Evolutionary conservation across 2,329 filamentous ascomycete species (phyloP), one percentile per base, ranked within the genome.

Genomic region (Cladosporium sp.): DNA sequence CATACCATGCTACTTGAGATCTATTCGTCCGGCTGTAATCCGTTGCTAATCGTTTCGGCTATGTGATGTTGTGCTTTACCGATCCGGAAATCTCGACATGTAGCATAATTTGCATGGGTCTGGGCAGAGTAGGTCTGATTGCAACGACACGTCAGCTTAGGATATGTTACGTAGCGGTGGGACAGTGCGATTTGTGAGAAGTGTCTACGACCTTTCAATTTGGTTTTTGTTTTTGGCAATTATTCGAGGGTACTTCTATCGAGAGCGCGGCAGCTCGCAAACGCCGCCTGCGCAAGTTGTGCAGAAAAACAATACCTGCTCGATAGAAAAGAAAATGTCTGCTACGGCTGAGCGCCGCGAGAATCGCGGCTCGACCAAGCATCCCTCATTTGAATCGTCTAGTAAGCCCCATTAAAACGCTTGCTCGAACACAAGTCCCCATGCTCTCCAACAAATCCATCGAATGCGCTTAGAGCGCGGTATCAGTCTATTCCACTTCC

Each of bases 401-500:
- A 47, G 17, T 25, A 32, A 55, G 47, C 39, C 25, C 52, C n/a
- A n/a, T 32, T 37, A 28, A 10, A 32, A 36, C 52, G 40, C 39
- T 55, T 34, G 37, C 51, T 54, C 25, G n/a, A 52, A 25, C 10
- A 35, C 52, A 35, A 40, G 3, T 15, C 25, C 13, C 20, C 24
- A 17, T n/a, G 42, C 42, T 55, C 52, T 55, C 52, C 40, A 55
- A 45, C 12, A 22, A n/a, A 28, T 37, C 28, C 35, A 36, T 35
- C 40, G 13, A 19, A 25, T 55, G 52, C 42, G 52, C 52, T 55
- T 55, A n/a, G 24, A n/a, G 22, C 39, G 34, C 52, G 40, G 28
- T 19, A 55, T 55, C 52, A 55, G 40, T 55, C 52, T 55, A 55
- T 55, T 37, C 25, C 52, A 55, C 52, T 24, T 25, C 52, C 32